Percentiles rank a stretch among this genome's conserved stretches.
Conservation (phyloP, 2,329 filamentous ascomycete species). For the Pseudogymnoascus sp. region DNA sequence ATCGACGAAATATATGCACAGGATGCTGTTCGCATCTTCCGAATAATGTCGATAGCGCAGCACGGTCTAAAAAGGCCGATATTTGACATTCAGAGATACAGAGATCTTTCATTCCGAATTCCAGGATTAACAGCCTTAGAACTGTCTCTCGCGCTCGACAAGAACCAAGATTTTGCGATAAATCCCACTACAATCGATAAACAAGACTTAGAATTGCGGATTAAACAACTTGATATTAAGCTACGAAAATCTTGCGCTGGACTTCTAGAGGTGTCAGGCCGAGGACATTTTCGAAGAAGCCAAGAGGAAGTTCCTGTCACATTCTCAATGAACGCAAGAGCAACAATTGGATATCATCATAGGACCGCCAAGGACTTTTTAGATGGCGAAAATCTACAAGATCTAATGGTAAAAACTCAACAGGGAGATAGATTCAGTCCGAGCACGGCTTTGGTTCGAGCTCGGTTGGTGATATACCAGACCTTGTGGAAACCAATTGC, state of each 20-base stretch:
- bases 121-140: background rate
- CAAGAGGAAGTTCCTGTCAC: background rate
- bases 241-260: background rate
- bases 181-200: background rate
- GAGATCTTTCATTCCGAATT: background rate
- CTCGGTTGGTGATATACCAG: background rate
- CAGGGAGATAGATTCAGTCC: background rate
- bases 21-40: background rate
- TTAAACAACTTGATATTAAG: background rate
- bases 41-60: background rate
- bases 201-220: background rate
- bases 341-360: background rate
- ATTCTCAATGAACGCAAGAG: background rate
- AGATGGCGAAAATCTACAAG: background rate
- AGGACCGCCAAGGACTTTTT: background rate
- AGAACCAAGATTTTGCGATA: background rate
- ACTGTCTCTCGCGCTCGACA: background rate
- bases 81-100: background rate
- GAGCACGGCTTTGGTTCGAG: background rate
- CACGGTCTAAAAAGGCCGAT: background rate
- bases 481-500: background rate
- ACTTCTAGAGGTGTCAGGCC: background rate
- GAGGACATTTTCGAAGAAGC: background rate
- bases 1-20: background rate
- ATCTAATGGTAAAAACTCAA: background rate